Percentiles rank a stretch among this genome's conserved stretches.
phyloP scores from a whole-genome alignment of 2,329 filamentous ascomycete genomes.

The Aspergillus glaucus region DNA sequence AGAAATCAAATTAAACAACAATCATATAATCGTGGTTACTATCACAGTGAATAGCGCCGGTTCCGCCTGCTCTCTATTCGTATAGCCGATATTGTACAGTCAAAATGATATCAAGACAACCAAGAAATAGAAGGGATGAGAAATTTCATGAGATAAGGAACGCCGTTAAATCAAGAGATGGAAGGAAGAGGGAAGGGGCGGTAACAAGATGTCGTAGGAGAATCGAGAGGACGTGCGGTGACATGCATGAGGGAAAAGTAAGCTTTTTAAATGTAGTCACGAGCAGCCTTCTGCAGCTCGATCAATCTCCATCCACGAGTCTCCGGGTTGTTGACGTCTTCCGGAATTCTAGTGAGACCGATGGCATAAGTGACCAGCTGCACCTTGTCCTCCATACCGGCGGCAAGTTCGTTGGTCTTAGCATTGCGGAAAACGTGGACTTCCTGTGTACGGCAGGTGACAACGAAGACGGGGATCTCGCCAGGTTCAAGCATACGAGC shows the following conservation, averaged over 20 bases:
- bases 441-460: constrained; percentile 93
- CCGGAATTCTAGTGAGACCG: constrained; percentile 84
- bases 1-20: constrained; percentile 5
- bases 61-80: constrained; percentile 32
- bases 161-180: constrained; percentile 10
- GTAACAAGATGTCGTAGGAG: background rate
- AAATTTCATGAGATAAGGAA: constrained; percentile 12
- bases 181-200: background rate
- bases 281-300: constrained; percentile 95
- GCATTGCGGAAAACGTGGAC: constrained; percentile 94
- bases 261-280: constrained; percentile 67
- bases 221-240: background rate
- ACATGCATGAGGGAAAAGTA: background rate
- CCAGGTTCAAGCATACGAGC: constrained; percentile 44
- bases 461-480: constrained; percentile 79
- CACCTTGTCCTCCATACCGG: constrained; percentile 97
- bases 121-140: constrained; percentile 15
- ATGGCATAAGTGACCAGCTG: constrained; percentile 98
- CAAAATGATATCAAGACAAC: constrained; percentile 24
- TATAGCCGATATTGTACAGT: constrained; percentile 36
- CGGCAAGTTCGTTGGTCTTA: constrained; percentile 82
- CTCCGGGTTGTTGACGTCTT: constrained; percentile 95
- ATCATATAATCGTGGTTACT: constrained; percentile 14
- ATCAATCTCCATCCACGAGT: constrained; percentile 96
- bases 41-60: constrained; percentile 25